phyloP scores from a whole-genome alignment of 768 basidiomycete species.

The Tylopilus subfusipes region DNA sequence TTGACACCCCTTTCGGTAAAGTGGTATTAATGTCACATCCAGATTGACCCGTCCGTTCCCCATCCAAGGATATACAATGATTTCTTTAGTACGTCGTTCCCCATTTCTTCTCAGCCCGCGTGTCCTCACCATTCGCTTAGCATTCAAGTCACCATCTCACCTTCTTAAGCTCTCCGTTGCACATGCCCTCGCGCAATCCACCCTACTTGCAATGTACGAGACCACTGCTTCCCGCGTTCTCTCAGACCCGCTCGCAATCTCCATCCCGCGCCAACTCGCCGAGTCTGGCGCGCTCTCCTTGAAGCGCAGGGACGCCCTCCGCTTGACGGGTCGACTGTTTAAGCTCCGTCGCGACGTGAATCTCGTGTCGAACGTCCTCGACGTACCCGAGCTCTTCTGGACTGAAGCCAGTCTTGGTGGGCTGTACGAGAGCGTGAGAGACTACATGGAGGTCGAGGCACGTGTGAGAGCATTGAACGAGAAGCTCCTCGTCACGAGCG shows the following conservation, averaged over 20 bases:
- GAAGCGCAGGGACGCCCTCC: constrained; percentile 77
- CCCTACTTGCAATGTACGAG: constrained; percentile 86
- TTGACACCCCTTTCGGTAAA: no score
- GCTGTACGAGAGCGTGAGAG: constrained; percentile 87
- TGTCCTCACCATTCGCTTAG: constrained; percentile 36
- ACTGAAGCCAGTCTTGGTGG: constrained; percentile 86
- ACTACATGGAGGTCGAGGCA: constrained; percentile 89
- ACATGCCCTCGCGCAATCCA: constrained; percentile 92
- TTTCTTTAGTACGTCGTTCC: constrained; percentile 76
- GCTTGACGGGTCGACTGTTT: constrained; percentile 82
- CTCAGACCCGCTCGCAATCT: constrained; percentile 69
- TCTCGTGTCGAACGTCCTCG: constrained; percentile 87
- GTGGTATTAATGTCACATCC: not conserved
- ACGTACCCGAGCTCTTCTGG: constrained; percentile 95
- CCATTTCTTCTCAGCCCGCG: not conserved
- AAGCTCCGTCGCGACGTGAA: constrained; percentile 87
- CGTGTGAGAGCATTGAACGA: constrained; percentile 86
- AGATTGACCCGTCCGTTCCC: constrained; percentile 81
- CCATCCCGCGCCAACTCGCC: constrained; percentile 83
- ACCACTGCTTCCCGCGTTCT: constrained; percentile 72
- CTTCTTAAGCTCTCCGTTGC: constrained; percentile 90
- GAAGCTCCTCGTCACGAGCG: constrained; percentile 80
- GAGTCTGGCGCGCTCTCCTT: constrained; percentile 71
- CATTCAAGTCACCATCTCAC: constrained; percentile 88
- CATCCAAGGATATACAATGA: constrained; percentile 95